A percentile compares a stretch with the other conserved stretches of the same genome.
Evolutionary conservation across 2,329 filamentous ascomycete species (phyloP).

Genomic region (Xylariales sp.): DNA sequence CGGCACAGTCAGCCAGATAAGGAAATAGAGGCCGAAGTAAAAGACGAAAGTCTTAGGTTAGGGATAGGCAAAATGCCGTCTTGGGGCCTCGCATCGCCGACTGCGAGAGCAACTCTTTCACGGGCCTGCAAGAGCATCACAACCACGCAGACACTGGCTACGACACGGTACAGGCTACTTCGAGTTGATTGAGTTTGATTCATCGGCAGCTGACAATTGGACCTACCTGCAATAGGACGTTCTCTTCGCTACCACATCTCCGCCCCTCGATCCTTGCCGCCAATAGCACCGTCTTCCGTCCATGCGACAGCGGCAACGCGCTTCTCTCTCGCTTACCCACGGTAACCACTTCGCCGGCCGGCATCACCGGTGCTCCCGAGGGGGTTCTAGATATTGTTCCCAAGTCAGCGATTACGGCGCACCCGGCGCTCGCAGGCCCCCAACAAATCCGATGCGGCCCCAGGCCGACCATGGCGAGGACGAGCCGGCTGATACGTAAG

Average conservation of each 20-base stretch:
- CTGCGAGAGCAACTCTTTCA: constrained; percentile 32
- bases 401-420: constrained; percentile 59
- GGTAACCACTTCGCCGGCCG: constrained; percentile 28
- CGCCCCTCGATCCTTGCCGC: constrained; percentile 58
- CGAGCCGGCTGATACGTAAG: constrained; percentile 68
- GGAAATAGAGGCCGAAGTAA: background rate
- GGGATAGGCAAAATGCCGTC: constrained; percentile 28
- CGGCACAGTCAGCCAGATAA: background rate
- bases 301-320: constrained; percentile 46
- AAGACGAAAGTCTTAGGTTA: too few relatives aligned
- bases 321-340: constrained; percentile 40
- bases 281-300: constrained; percentile 46
- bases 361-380: constrained; percentile 32
- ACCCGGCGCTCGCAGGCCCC: constrained; percentile 61
- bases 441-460: constrained; percentile 69
- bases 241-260: constrained; percentile 62
- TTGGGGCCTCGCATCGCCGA: constrained; percentile 26
- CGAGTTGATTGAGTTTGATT: background rate
- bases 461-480: constrained; percentile 66
- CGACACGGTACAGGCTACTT: constrained; percentile 32
- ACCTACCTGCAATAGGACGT: constrained; percentile 51
- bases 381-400: constrained; percentile 59
- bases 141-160: constrained; percentile 21
- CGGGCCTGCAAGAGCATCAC: constrained; percentile 29
- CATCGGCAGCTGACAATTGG: background rate